Evolutionary conservation across 1,284 basidiomycete genomes (phyloP).

Genomic region (Somion occarium): DNA sequence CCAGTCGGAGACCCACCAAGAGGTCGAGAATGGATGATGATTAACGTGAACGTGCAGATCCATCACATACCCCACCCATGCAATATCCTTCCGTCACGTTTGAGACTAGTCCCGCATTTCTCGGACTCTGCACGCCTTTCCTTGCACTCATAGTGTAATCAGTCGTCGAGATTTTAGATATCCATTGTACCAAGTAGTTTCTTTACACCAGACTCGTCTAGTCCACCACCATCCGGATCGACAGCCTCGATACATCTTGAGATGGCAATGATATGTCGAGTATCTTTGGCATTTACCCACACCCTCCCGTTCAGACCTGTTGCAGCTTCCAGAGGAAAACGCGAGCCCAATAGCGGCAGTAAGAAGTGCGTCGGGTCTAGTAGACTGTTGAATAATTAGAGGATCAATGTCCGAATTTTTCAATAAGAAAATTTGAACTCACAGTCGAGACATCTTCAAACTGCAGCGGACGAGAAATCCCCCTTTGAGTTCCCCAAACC

Average conservation of each 20-base stretch:
- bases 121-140: background rate
- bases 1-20: conserved; percentile 52
- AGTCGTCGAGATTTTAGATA: conserved; percentile 30
- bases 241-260: conserved; percentile 68
- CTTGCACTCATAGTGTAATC: conserved; percentile 5
- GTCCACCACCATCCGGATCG: conserved; percentile 59
- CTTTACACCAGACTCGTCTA: conserved; percentile 47
- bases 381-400: conserved; percentile 43
- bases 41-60: too few species aligned
- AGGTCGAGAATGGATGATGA: conserved; percentile 59
- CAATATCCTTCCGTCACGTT: background rate
- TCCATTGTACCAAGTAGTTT: conserved; percentile 53
- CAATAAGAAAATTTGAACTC: conserved; percentile 25
- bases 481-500: conserved; percentile 78
- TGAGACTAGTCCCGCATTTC: background rate
- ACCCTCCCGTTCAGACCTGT: conserved; percentile 80
- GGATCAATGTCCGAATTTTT: conserved; percentile 2
- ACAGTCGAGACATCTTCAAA: conserved; percentile 76
- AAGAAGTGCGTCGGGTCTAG: conserved; percentile 73
- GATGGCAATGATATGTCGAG: conserved; percentile 62
- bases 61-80: background rate
- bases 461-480: conserved; percentile 76
- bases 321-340: conserved; percentile 73
- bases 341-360: conserved; percentile 65
- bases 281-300: conserved; percentile 71